Evolutionary conservation across 2,329 filamentous ascomycete genomes (phyloP).

Genomic region (Colletotrichum sublineola): DNA sequence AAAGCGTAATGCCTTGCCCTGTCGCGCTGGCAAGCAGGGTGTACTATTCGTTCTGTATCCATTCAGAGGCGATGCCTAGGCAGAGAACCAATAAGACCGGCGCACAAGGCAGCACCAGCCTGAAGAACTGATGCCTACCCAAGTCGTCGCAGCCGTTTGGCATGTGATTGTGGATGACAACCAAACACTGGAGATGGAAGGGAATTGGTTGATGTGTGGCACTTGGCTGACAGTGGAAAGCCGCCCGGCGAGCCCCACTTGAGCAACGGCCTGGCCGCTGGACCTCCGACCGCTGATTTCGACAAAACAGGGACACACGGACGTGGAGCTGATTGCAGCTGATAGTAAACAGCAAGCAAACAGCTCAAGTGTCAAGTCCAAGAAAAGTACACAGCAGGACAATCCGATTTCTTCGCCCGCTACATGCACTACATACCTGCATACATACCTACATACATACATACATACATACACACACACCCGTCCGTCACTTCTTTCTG

Average conservation of each 20-base stretch:
- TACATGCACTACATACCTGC: not conserved
- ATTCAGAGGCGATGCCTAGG: not conserved
- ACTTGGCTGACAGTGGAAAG: constrained; percentile 2
- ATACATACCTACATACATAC: not conserved
- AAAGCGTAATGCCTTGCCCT: not conserved
- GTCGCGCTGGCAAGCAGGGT: not conserved
- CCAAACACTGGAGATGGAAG: not conserved
- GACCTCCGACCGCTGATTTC: constrained; percentile 8
- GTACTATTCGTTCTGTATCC: not conserved
- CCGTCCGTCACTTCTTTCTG: constrained; percentile 5
- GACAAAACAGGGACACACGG: not conserved
- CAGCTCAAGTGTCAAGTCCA: constrained; percentile 11
- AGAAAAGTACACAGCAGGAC: constrained; percentile 25
- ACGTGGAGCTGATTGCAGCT: constrained; percentile 11
- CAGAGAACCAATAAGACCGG: constrained; percentile 1
- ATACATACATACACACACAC: not conserved
- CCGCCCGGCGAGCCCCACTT: constrained; percentile 13
- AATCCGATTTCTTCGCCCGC: constrained; percentile 16
- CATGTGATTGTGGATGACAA: constrained; percentile 20
- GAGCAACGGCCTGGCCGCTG: constrained; percentile 11
- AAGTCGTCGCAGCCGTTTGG: not conserved
- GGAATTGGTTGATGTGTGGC: not conserved
- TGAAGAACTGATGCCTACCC: not conserved
- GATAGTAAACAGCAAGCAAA: not conserved
- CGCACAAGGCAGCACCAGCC: not conserved